A percentile compares a stretch with the other conserved stretches of the same genome.
Conservation (phyloP, 2,329 filamentous ascomycete genomes). For the Cladosporium oxysporum region DNA sequence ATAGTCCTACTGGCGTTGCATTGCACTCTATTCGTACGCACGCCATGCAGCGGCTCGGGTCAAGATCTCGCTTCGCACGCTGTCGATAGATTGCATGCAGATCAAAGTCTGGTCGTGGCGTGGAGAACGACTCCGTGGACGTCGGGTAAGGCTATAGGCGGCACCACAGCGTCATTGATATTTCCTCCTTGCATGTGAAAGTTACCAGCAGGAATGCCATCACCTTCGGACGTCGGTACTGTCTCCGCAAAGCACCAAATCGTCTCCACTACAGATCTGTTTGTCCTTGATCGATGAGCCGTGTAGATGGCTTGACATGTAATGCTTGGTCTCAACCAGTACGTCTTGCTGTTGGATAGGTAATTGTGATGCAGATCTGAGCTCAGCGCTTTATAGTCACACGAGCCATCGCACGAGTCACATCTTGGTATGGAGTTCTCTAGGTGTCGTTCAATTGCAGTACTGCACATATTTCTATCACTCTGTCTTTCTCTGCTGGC, state of each 20-base stretch:
- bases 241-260: constrained; percentile 1
- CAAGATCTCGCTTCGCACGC: background rate
- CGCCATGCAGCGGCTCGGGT: constrained; percentile 9
- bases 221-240: background rate
- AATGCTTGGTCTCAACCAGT: background rate
- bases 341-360: background rate
- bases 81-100: background rate
- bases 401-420: background rate
- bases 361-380: background rate
- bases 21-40: background rate
- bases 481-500: background rate
- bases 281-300: background rate
- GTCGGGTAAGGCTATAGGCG: background rate
- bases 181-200: background rate
- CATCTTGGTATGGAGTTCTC: background rate
- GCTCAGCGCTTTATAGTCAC: background rate
- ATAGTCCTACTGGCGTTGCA: background rate
- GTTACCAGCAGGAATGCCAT: background rate
- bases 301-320: background rate
- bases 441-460: background rate
- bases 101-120: background rate
- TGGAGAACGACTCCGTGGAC: background rate
- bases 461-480: background rate
- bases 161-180: constrained; percentile 8
- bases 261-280: constrained; percentile 1